Base-by-base conservation (phyloP, 2,329 filamentous ascomycete genomes). In the Cordyceps javanica region DNA sequence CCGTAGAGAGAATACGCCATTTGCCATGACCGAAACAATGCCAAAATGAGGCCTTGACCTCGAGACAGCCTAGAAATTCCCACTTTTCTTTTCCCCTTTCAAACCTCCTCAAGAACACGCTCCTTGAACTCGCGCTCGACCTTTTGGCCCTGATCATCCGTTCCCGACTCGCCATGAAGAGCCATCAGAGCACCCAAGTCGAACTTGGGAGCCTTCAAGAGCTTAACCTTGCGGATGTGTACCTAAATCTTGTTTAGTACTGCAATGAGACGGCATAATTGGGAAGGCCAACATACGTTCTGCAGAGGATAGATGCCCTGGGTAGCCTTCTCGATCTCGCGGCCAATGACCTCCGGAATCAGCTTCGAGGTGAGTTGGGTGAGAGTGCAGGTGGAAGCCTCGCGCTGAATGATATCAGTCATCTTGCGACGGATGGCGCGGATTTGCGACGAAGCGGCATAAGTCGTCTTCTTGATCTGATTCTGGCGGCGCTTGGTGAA, bases 391-490 rank as follows among this genome's bases (percentile, higher is more conserved):
- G 84, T 90, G 69, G 89, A 85, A 63, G 94, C 94, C 84, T 99
- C 94, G 70, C 92, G 89, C 79, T 90, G 86, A 79, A 99, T 97
- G 80, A 99, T 97, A 81, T 99, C 94, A 65, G 86, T 89, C 94
- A 99, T 99, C 91, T 99, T 97, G 86, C 92, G 94, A 79, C 94
- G 90, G 78, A 99, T 99, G 69, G 89, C 88, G 68, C 93, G 89
- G 78, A 97, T 97, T 82, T 99, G 94, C 65, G 94, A 97, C 65
- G 91, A 91, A 66, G 88, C 88, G 69, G 94, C 94, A 75, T 99
- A 99, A 75, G 94, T 99, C 72, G 94, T 99, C 90, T 97, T 99
- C 90, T 96, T 96, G 85, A 99, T 93, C 86, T 99, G 94, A 85
- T 97, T 99, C 70, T 91, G 91, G 74, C 94, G 89, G 79, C 91